phyloP scores from a whole-genome alignment of 768 basidiomycete species.

The Aureoboletus auriporus region DNA sequence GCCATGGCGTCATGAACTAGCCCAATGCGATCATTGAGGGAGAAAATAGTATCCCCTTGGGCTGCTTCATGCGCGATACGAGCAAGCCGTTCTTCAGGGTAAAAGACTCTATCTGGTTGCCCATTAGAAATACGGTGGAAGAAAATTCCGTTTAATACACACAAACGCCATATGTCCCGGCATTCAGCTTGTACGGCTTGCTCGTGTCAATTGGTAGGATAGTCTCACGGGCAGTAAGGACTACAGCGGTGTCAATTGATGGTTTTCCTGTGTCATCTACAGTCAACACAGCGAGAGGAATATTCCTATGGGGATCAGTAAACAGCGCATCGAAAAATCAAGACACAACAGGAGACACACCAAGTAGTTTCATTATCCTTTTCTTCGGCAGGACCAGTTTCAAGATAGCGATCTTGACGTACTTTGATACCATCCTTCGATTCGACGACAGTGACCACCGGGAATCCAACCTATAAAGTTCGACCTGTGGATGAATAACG shows the following conservation, averaged over 20 bases:
- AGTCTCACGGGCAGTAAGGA: slow-evolving; percentile 68
- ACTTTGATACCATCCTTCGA: slow-evolving; percentile 65
- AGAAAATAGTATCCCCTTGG: slow-evolving; percentile 53
- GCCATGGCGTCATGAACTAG: slow-evolving; percentile 80
- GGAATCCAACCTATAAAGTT: slow-evolving; percentile 67
- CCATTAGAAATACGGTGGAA: neutral
- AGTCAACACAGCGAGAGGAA: slow-evolving; percentile 75
- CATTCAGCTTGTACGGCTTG: slow-evolving; percentile 86
- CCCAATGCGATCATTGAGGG: slow-evolving; percentile 85
- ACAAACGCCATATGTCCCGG: slow-evolving; percentile 88
- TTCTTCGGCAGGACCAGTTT: slow-evolving; percentile 71
- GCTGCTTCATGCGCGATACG: slow-evolving; percentile 79
- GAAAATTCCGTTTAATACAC: slow-evolving; percentile 28
- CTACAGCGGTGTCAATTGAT: slow-evolving; percentile 52
- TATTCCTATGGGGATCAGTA: slow-evolving; percentile 46
- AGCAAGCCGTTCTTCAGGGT: slow-evolving; percentile 72
- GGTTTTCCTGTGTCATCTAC: slow-evolving; percentile 53
- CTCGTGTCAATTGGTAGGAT: slow-evolving; percentile 68
- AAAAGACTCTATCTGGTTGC: slow-evolving; percentile 72
- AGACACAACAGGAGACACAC: slow-evolving; percentile 33
- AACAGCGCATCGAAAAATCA: too few relatives aligned
- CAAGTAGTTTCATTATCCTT: slow-evolving; percentile 89
- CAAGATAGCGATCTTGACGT: slow-evolving; percentile 89
- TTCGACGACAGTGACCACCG: slow-evolving; percentile 85
- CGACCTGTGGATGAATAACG: neutral